phyloP scores from a whole-genome alignment of 1,284 basidiomycete species.

The Stygiomarasmius scandens region DNA sequence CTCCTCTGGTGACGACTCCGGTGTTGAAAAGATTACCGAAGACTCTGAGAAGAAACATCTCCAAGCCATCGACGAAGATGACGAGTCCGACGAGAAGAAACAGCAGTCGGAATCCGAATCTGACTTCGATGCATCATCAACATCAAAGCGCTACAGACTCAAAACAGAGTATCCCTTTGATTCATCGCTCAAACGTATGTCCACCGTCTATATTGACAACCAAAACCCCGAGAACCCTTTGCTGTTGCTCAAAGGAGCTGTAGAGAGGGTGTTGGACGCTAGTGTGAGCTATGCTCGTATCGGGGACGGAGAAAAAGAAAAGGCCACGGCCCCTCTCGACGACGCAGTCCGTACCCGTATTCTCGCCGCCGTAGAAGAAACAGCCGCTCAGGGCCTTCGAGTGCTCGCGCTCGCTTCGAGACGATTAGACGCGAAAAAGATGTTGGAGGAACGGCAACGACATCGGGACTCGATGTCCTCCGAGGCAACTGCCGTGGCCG shows the following conservation, averaged over 20 bases:
- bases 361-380: slow-evolving; percentile 51
- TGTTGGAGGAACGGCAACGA: background rate
- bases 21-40: slow-evolving; percentile 27
- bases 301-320: slow-evolving; percentile 19
- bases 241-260: slow-evolving; percentile 62
- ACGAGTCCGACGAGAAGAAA: background rate
- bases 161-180: slow-evolving; percentile 58
- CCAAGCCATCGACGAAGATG: slow-evolving; percentile 8
- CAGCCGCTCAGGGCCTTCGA: slow-evolving; percentile 61
- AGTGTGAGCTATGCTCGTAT: slow-evolving; percentile 38
- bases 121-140: background rate
- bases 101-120: background rate
- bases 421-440: slow-evolving; percentile 5
- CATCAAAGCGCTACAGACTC: slow-evolving; percentile 27
- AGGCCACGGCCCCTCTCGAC: slow-evolving; percentile 23
- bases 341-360: slow-evolving; percentile 43
- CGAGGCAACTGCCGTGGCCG: background rate
- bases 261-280: slow-evolving; percentile 58
- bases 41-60: slow-evolving; percentile 18
- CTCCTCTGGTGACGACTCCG: slow-evolving; percentile 23
- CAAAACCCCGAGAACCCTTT: slow-evolving; percentile 26
- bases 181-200: slow-evolving; percentile 66
- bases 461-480: background rate
- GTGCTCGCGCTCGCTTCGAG: slow-evolving; percentile 38
- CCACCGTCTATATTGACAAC: slow-evolving; percentile 37